Evolutionary conservation across 768 basidiomycete species (phyloP).

Genomic region (Boletus coccyginus): DNA sequence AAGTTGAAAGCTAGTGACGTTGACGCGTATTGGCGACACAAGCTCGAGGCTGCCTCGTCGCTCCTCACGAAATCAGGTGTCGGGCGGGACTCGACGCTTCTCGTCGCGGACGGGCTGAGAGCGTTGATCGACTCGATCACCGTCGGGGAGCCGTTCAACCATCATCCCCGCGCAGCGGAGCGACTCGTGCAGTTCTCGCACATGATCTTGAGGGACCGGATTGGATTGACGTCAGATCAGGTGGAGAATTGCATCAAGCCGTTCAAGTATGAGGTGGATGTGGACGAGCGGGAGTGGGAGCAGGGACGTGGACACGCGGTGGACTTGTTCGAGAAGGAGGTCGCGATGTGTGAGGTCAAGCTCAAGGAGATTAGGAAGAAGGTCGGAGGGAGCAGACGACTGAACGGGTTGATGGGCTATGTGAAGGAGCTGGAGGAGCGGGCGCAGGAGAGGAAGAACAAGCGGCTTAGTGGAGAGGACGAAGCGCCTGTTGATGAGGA

Average conservation of each 20-base stretch:
- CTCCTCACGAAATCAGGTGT: slow-evolving; percentile 95
- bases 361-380: slow-evolving; percentile 82
- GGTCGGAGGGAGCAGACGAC: slow-evolving; percentile 82
- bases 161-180: slow-evolving; percentile 86
- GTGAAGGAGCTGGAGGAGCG: slow-evolving; percentile 80
- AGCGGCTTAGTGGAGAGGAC: slow-evolving; percentile 40
- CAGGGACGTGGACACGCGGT: slow-evolving; percentile 71
- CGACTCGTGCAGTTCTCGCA: slow-evolving; percentile 92
- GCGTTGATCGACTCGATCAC: slow-evolving; percentile 89
- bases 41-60: slow-evolving; percentile 90
- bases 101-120: slow-evolving; percentile 92
- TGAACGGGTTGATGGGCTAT: slow-evolving; percentile 75
- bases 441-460: slow-evolving; percentile 61
- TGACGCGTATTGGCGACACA: slow-evolving; percentile 94
- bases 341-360: slow-evolving; percentile 80
- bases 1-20: slow-evolving; percentile 71
- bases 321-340: slow-evolving; percentile 81
- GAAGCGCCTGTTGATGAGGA: slow-evolving; percentile 39
- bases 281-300: slow-evolving; percentile 92
- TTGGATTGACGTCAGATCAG: slow-evolving; percentile 94
- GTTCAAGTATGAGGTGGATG: slow-evolving; percentile 97
- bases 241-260: slow-evolving; percentile 99
- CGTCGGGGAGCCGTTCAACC: slow-evolving; percentile 83
- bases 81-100: slow-evolving; percentile 88
- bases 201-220: slow-evolving; percentile 87